phyloP scores from a whole-genome alignment of 345 rosid genomes.

The Physaria fendleri region DNA sequence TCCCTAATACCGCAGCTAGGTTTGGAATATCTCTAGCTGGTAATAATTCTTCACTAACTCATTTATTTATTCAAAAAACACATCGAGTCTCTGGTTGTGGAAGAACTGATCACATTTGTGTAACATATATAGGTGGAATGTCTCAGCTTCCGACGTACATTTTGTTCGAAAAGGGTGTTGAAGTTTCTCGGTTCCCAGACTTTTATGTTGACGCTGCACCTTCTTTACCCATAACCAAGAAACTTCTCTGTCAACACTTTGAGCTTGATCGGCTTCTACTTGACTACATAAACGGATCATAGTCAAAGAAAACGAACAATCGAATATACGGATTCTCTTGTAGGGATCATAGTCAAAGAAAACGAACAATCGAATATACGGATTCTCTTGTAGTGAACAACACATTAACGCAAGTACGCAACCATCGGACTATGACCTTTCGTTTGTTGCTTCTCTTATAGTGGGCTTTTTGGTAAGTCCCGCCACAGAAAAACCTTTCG shows the following conservation, averaged over 20 bases:
- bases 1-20: constrained; percentile 77
- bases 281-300: constrained; percentile 59
- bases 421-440: not conserved
- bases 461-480: constrained; percentile 15
- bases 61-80: not conserved
- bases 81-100: not conserved
- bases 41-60: constrained; percentile 12
- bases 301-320: constrained; percentile 9
- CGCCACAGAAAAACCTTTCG: constrained; percentile 8
- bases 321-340: not conserved
- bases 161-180: constrained; percentile 68
- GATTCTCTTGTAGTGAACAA: constrained; percentile 5
- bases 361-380: not conserved
- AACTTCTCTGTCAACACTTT: constrained; percentile 57
- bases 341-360: constrained; percentile 43
- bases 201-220: constrained; percentile 46
- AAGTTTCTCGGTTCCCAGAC: constrained; percentile 74
- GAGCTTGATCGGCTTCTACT: constrained; percentile 76
- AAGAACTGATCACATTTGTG: constrained; percentile 9
- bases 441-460: not conserved
- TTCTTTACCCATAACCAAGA: constrained; percentile 62
- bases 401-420: not conserved
- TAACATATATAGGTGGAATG: constrained; percentile 48
- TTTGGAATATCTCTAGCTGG: constrained; percentile 87
- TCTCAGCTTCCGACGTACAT: constrained; percentile 83